Percentiles rank a stretch among this genome's conserved stretches.
These are phyloP conservation scores for Mortierella sp. DNA, from an alignment of 371 early-diverging fungal species.

Conservation along the genomic window DNA sequence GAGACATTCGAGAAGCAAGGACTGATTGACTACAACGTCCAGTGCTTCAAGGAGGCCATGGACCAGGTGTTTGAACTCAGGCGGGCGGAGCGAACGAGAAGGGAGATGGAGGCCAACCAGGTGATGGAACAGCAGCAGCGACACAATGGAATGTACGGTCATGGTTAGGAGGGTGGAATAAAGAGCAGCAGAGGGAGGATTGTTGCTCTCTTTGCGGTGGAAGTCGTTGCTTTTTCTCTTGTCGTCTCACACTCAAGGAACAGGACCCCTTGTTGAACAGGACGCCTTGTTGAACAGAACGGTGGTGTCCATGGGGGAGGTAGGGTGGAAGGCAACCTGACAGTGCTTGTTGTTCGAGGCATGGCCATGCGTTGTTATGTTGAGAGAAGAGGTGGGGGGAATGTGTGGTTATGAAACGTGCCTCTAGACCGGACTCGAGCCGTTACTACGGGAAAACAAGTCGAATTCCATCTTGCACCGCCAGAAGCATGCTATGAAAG, in stretches of 20 bases:
- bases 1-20: conserved; percentile 92
- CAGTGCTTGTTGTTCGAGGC: not conserved
- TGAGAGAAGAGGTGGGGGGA: not conserved
- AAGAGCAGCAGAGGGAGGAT: not conserved
- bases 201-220: no score
- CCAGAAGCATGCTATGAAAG: no score
- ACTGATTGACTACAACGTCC: conserved; percentile 90
- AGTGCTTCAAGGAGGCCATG: conserved; percentile 79
- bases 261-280: not conserved
- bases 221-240: no score
- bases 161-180: conserved; percentile 22
- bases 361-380: not conserved
- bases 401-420: not conserved
- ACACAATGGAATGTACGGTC: conserved; percentile 47
- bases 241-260: not conserved
- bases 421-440: not conserved
- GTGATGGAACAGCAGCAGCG: conserved; percentile 28
- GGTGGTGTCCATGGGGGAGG: not conserved
- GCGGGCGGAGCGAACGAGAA: conserved; percentile 45
- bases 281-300: not conserved
- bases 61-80: conserved; percentile 75
- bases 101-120: conserved; percentile 50
- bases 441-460: not conserved
- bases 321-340: not conserved
- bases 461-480: no score